Evolutionary conservation across 2,329 filamentous ascomycete species (phyloP).

Genomic region (Pyricularia grisea): DNA sequence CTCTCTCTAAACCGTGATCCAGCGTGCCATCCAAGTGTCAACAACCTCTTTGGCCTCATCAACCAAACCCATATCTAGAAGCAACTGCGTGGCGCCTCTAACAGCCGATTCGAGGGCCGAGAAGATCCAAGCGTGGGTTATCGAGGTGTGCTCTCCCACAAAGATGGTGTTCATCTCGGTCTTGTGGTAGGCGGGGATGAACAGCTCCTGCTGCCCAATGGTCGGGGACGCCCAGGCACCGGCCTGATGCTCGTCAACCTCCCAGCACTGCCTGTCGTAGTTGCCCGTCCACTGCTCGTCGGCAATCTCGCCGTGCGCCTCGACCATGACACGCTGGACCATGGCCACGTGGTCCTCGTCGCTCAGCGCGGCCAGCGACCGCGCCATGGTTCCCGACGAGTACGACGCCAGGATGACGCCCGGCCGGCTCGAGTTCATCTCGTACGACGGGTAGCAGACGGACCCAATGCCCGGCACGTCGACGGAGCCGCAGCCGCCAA

Average conservation of each 20-base stretch:
- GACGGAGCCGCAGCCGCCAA: conserved; percentile 48
- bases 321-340: conserved; percentile 55
- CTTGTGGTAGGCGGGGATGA: conserved; percentile 61
- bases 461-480: conserved; percentile 52
- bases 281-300: conserved; percentile 54
- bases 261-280: conserved; percentile 58
- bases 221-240: conserved; percentile 53
- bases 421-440: conserved; percentile 53
- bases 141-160: conserved; percentile 59
- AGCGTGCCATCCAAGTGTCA: conserved; percentile 59
- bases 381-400: conserved; percentile 26
- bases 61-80: conserved; percentile 56
- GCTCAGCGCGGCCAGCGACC: conserved; percentile 24
- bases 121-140: conserved; percentile 64
- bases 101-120: conserved; percentile 59
- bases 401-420: conserved; percentile 55
- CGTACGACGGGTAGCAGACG: conserved; percentile 59
- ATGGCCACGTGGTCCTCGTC: conserved; percentile 54
- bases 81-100: conserved; percentile 52
- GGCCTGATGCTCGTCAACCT: conserved; percentile 48
- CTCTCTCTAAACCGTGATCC: conserved; percentile 36
- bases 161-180: conserved; percentile 62
- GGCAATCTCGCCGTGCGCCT: conserved; percentile 53
- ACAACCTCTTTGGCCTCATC: conserved; percentile 59
- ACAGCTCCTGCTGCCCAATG: conserved; percentile 58